Evolutionary conservation across 2,329 filamentous ascomycete species (phyloP), one percentile per base, ranked within the genome.

Genomic region (Ophiostoma fasciatum): DNA sequence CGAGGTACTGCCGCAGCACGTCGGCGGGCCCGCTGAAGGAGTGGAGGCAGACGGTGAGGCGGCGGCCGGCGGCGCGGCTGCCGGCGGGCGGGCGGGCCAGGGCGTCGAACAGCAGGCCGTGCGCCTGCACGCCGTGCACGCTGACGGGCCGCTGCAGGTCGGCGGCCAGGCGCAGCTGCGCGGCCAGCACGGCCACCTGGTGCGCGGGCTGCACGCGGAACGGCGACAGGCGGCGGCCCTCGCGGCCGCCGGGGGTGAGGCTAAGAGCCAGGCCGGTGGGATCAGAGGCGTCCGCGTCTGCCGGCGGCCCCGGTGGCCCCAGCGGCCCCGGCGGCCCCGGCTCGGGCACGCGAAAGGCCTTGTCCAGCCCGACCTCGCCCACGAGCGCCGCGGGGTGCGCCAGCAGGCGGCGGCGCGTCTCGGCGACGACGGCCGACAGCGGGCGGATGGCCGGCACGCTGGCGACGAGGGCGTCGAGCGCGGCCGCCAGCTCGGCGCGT

Each of bases 21-120:
- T 90, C 77, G 10, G 73, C 64, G 6, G 78, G 70, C 0, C 84
- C 88, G 32, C 82, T 92, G 56, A 85, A 98, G 0, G 87, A 94
- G 56, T 98, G 90, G 40, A 98, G 71, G 51, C 90, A 98, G 51
- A 96, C 78, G 8, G 87, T 66, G n/a, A 58, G 54, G 17, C 59
- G 56, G 4, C 54, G 51, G 18, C 27, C 31, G 17, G 33, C 31
- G 41, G 70, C 64, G 6, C 26, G 20, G 15, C 37, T 35, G n/a
- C 30, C 19, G 19, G 19, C 31, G n/a, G 73, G 77, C 7, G 72
- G 48, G 32, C 68, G 63, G 5, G 69, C 60, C 15, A 88, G 57
- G 0, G 70, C 66, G 12, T 82, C 74, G 41, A 75, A 75, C 3
- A 90, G 51, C 3, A 77, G 51, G 0, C 82, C 82, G 43, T 85